Conservation (phyloP, 805 yeast genomes). For the Hanseniaspora taiwanica region DNA sequence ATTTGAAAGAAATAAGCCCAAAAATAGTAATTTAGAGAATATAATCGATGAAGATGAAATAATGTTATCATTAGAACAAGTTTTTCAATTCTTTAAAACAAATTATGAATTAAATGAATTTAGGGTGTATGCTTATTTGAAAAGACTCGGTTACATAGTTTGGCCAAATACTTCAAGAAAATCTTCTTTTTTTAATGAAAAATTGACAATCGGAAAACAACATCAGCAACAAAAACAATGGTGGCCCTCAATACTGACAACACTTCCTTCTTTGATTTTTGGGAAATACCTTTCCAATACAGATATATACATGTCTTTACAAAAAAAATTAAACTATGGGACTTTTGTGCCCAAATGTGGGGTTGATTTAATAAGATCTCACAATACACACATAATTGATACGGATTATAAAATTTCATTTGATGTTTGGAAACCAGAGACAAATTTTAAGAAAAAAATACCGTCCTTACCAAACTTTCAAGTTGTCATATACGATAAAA, state of each 20-base stretch:
- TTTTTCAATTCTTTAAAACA: constrained; percentile 37
- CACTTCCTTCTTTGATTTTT: constrained; percentile 9
- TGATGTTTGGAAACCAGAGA: constrained; percentile 76
- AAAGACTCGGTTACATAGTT: constrained; percentile 68
- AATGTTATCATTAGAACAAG: constrained; percentile 47
- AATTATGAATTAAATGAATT: constrained; percentile 38
- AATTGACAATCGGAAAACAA: not conserved
- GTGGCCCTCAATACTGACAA: not conserved
- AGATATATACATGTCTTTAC: constrained; percentile 21
- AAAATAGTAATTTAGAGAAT: constrained; percentile 8
- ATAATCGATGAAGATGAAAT: constrained; percentile 16
- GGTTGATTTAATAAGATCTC: no score
- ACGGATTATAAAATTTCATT: constrained; percentile 31
- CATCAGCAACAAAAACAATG: not conserved
- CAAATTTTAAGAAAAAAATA: constrained; percentile 50
- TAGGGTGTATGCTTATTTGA: constrained; percentile 59
- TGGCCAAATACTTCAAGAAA: constrained; percentile 15
- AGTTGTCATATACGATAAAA: constrained; percentile 42
- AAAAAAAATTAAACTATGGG: constrained; percentile 15
- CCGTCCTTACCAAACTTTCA: constrained; percentile 72
- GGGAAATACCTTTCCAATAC: constrained; percentile 15
- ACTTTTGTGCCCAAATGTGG: constrained; percentile 9
- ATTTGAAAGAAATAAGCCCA: constrained; percentile 11
- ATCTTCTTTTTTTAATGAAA: not conserved
- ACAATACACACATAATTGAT: no score